phyloP scores from a whole-genome alignment of 768 basidiomycete species.

The Gelatoporia subvermispora region DNA sequence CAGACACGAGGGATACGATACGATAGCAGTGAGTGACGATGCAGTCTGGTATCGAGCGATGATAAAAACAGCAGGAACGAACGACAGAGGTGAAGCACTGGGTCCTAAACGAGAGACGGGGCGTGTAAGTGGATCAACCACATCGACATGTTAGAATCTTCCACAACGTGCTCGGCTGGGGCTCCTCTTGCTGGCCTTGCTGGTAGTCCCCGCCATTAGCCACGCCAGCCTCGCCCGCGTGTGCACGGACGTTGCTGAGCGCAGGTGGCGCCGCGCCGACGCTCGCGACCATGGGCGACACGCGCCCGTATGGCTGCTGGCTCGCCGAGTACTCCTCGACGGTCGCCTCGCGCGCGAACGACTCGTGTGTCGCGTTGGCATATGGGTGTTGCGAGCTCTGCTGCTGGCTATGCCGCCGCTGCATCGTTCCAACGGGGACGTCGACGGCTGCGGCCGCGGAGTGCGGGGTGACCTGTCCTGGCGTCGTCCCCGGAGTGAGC shows the following conservation, averaged over 20 bases:
- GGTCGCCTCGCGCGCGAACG: constrained; percentile 29
- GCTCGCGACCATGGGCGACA: constrained; percentile 77
- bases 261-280: constrained; percentile 67
- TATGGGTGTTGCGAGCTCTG: constrained; percentile 61
- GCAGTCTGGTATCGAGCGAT: constrained; percentile 22
- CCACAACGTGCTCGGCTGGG: constrained; percentile 52
- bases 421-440: constrained; percentile 56
- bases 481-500: constrained; percentile 49
- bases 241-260: constrained; percentile 66
- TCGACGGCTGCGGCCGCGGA: constrained; percentile 73
- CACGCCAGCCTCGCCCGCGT: constrained; percentile 63
- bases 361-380: constrained; percentile 63
- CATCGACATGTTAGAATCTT: constrained; percentile 78
- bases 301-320: constrained; percentile 62
- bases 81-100: constrained; percentile 15
- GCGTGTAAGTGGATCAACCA: constrained; percentile 35
- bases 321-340: constrained; percentile 53
- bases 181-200: constrained; percentile 51
- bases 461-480: constrained; percentile 63
- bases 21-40: constrained; percentile 6
- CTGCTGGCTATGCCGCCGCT: constrained; percentile 39
- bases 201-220: constrained; percentile 56
- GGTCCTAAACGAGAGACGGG: constrained; percentile 18
- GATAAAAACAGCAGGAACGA: constrained; percentile 15
- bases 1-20: not conserved